Evolutionary conservation across 352 stramenopile species (phyloP), one percentile per base, ranked within the genome.

Genomic region (Phytophthora brassicae): DNA sequence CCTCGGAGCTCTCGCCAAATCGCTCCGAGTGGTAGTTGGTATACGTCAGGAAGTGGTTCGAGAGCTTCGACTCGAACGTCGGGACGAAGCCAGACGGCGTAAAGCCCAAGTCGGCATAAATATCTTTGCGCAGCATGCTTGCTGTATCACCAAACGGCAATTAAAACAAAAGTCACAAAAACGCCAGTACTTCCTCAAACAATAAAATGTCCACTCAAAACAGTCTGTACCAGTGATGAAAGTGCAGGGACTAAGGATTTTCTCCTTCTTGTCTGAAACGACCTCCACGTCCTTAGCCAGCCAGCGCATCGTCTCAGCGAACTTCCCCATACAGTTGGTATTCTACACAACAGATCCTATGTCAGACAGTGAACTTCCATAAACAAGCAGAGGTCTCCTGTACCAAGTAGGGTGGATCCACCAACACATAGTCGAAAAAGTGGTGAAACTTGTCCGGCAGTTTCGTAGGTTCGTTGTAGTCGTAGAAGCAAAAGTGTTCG

Each of bases 51-150:
- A 85, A 83, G 24, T 82, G 73, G 44, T 85, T 85, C 36, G 76
- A 85, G n/a, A 85, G 63, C 51, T 85, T 85, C 14, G 76, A 86
- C 44, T 83, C 73, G 28, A 86, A 86, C 11, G 73, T 83, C 22
- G 76, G 71, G 22, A 47, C 49, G 50, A 85, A 83, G 6, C 69
- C 66, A 11, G 73, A 74, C 14, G 76, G 73, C 31, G 44, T 81
- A 54, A 85, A 83, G 38, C 70, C 73, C 19, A 85, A 44, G n/a
- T 85, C 71, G n/a, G 60, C 60, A 64, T 73, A 77, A 66, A 85
- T 85, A 64, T 79, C 50, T 60, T 81, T 79, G 49, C 71, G 70
- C 5, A 82, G 68, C 64, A 83, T 77, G 23, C 72, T 64, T 22
- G 76, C 76, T 85, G 39, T 39, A 42, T n/a, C n/a, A n/a, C n/a